Percentiles rank a stretch among this genome's conserved stretches.
Evolutionary conservation across 1,284 basidiomycete species (phyloP).

Genomic region (Pseudozyma hubeiensis): DNA sequence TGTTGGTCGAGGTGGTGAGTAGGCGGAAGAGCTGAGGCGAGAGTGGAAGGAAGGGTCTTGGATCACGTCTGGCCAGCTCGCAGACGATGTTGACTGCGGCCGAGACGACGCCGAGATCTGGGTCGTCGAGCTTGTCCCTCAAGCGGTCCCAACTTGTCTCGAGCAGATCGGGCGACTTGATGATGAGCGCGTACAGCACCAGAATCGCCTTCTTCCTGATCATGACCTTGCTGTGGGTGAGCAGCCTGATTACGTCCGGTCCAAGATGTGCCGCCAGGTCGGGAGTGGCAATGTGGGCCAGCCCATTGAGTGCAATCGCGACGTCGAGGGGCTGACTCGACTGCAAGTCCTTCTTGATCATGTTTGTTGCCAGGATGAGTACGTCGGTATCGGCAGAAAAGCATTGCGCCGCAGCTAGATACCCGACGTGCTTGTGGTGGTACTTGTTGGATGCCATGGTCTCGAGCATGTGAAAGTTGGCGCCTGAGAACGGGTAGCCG

Average conservation of each 20-base stretch:
- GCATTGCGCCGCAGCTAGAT: conserved; percentile 91
- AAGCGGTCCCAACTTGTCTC: conserved; percentile 71
- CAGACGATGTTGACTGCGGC: conserved; percentile 94
- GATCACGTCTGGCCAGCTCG: conserved; percentile 77
- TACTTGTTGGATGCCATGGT: conserved; percentile 93
- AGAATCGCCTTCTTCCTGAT: conserved; percentile 90
- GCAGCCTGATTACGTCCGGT: conserved; percentile 85
- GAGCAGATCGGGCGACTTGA: conserved; percentile 58
- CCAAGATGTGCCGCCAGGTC: conserved; percentile 89
- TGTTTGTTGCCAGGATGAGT: conserved; percentile 95
- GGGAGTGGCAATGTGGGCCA: conserved; percentile 87
- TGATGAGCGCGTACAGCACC: conserved; percentile 74
- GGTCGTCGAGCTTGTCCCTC: conserved; percentile 75
- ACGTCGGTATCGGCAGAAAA: conserved; percentile 96
- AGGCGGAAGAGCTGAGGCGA: conserved; percentile 94
- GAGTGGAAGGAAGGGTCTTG: conserved; percentile 59
- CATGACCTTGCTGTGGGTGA: conserved; percentile 85
- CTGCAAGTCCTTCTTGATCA: conserved; percentile 94
- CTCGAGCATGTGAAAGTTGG: conserved; percentile 84
- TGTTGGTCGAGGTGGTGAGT: conserved; percentile 93
- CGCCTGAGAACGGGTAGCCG: conserved; percentile 73
- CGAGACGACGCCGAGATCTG: conserved; percentile 79
- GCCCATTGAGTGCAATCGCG: conserved; percentile 83
- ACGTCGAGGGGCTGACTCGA: conserved; percentile 79
- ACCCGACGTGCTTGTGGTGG: conserved; percentile 94